phyloP scores from a whole-genome alignment of 495 filamentous ascomycete species.

The Ascobolus immersus region DNA sequence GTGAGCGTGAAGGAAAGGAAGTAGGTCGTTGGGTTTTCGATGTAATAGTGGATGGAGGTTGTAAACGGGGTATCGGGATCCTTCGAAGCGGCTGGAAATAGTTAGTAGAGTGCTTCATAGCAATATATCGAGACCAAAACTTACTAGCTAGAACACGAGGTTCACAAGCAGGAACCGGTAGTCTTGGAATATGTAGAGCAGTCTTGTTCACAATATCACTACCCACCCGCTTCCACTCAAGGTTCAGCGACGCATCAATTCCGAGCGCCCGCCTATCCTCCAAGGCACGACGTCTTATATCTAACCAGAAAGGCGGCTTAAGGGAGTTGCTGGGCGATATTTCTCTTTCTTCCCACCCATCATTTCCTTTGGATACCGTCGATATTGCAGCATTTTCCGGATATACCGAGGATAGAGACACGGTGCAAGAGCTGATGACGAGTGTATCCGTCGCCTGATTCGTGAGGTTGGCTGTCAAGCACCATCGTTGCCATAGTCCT shows the following conservation, averaged over 20 bases:
- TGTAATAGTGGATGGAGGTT: conserved; percentile 34
- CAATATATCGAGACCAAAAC: conserved; percentile 18
- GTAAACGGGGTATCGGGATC: conserved; percentile 1
- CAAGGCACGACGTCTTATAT: conserved; percentile 42
- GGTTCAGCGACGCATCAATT: conserved; percentile 46
- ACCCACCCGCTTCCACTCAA: conserved; percentile 43
- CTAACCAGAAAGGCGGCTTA: conserved; percentile 29
- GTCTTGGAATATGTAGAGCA: conserved; percentile 44
- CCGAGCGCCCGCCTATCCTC: conserved; percentile 52
- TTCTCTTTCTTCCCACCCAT: not conserved
- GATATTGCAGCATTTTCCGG: not conserved
- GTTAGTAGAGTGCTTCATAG: conserved; percentile 6
- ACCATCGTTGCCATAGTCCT: conserved; percentile 65
- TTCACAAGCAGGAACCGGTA: conserved; percentile 54
- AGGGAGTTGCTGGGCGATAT: conserved; percentile 20
- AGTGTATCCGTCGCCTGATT: conserved; percentile 19
- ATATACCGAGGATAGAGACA: conserved; percentile 16
- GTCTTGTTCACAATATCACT: conserved; percentile 26
- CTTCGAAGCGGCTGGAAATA: conserved; percentile 15
- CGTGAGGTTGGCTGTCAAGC: conserved; percentile 41
- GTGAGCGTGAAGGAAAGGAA: conserved; percentile 72
- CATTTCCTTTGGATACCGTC: not conserved
- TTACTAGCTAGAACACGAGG: conserved; percentile 71
- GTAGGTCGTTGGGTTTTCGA: conserved; percentile 88
- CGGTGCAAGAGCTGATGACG: conserved; percentile 12